A percentile compares a stretch with the other conserved stretches of the same genome.
Evolutionary conservation across 2,329 filamentous ascomycete genomes (phyloP).

Genomic region (Neodidymelliopsis sp.): DNA sequence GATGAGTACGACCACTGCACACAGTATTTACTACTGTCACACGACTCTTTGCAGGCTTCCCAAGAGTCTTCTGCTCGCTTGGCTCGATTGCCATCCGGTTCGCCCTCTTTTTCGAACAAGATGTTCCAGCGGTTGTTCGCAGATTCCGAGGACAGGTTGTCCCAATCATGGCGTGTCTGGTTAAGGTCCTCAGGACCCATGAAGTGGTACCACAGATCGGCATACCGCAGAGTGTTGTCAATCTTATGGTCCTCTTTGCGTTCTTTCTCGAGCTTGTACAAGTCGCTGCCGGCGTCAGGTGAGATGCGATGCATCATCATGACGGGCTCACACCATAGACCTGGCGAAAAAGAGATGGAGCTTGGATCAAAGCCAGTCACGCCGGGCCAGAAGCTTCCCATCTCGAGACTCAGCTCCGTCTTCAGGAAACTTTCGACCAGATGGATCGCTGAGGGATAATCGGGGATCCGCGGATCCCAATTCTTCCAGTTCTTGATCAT

Average conservation of each 20-base stretch:
- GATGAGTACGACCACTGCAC: constrained; percentile 47
- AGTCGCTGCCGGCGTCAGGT: constrained; percentile 50
- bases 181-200: constrained; percentile 36
- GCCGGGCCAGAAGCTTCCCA: constrained; percentile 57
- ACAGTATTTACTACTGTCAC: constrained; percentile 37
- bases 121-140: constrained; percentile 45
- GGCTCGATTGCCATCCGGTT: constrained; percentile 26
- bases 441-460: constrained; percentile 60
- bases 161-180: constrained; percentile 40
- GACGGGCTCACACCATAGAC: constrained; percentile 51
- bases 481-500: constrained; percentile 55
- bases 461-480: constrained; percentile 56
- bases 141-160: constrained; percentile 42
- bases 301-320: constrained; percentile 55
- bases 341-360: constrained; percentile 52
- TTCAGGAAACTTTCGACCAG: constrained; percentile 57
- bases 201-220: constrained; percentile 41
- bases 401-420: constrained; percentile 54
- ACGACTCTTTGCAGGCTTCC: constrained; percentile 40
- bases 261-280: constrained; percentile 57
- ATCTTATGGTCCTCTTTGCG: constrained; percentile 26
- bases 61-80: constrained; percentile 33
- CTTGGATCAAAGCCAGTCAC: constrained; percentile 41
- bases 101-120: constrained; percentile 31
- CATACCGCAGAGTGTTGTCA: constrained; percentile 30